Conservation (phyloP, 768 basidiomycete genomes). For the Stropharia rugosoannulata region DNA sequence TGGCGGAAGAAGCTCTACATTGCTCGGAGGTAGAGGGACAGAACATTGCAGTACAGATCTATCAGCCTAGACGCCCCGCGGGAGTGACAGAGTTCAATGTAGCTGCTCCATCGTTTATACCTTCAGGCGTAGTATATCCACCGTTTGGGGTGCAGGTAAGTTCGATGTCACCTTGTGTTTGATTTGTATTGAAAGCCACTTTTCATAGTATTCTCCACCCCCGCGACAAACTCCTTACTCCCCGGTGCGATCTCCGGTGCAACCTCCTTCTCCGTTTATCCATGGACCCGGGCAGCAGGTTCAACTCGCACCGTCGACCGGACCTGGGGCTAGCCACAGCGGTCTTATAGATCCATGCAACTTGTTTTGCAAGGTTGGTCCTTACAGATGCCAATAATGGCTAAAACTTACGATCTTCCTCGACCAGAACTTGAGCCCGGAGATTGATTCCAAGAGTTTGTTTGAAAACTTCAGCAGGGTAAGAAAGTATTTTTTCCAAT, state of each 20-base stretch:
- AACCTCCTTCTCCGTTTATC: conserved; percentile 55
- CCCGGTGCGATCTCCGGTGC: conserved; percentile 41
- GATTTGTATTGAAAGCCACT: not conserved
- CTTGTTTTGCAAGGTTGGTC: conserved; percentile 78
- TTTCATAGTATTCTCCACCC: conserved; percentile 57
- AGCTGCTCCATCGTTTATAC: conserved; percentile 75
- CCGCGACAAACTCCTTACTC: conserved; percentile 55
- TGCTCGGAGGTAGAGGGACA: conserved; percentile 81
- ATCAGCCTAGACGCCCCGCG: conserved; percentile 64
- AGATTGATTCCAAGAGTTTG: conserved; percentile 82
- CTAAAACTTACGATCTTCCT: conserved; percentile 2
- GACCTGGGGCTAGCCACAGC: conserved; percentile 86
- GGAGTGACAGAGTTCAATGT: conserved; percentile 66
- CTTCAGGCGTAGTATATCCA: conserved; percentile 59
- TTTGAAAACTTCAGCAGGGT: conserved; percentile 84
- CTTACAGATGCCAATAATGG: not conserved
- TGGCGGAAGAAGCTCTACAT: conserved; percentile 80
- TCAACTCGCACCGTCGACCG: conserved; percentile 70
- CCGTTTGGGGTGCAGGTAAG: conserved; percentile 61
- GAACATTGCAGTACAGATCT: conserved; percentile 81
- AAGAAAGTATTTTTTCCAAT: conserved; percentile 18
- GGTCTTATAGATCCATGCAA: conserved; percentile 91
- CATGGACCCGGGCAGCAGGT: conserved; percentile 92
- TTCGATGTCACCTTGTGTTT: conserved; percentile 2
- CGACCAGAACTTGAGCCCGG: conserved; percentile 76